Conservation (phyloP, 2,329 filamentous ascomycete genomes). For the Myriangium duriaei region DNA sequence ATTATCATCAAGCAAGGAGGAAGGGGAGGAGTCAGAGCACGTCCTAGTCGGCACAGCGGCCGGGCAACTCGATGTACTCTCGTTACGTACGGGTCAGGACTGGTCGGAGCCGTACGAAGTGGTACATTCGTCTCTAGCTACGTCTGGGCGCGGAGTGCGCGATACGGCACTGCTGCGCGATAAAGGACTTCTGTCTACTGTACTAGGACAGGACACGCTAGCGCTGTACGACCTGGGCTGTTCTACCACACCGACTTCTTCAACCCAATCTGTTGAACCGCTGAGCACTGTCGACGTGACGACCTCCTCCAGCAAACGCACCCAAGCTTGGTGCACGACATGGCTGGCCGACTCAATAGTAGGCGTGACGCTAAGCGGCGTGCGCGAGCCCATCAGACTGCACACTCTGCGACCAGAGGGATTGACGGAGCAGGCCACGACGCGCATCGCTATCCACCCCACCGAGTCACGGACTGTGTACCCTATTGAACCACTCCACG, state of each 20-base stretch:
- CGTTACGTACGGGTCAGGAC: conserved; percentile 13
- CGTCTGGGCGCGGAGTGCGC: not conserved
- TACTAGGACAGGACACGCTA: not conserved
- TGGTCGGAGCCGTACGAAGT: conserved; percentile 6
- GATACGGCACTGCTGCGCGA: not conserved
- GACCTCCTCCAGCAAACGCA: not conserved
- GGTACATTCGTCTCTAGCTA: conserved; percentile 1
- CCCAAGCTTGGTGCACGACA: conserved; percentile 36
- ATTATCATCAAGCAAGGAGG: no score
- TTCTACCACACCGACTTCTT: no score
- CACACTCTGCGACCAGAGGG: conserved; percentile 38
- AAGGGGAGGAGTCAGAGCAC: conserved; percentile 22
- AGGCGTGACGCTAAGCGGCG: conserved; percentile 38
- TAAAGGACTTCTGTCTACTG: not conserved
- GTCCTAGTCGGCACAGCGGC: conserved; percentile 45
- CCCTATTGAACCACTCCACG: conserved; percentile 22
- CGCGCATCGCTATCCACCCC: conserved; percentile 27
- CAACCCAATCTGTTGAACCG: not conserved
- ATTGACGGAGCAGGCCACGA: conserved; percentile 25
- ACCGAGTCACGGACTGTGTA: conserved; percentile 30
- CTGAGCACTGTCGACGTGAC: not conserved
- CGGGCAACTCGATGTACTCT: conserved; percentile 34
- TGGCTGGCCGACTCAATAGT: conserved; percentile 40
- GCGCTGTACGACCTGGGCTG: not conserved
- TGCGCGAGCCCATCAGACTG: conserved; percentile 34